A percentile compares a stretch with the other conserved stretches of the same genome.
phyloP scores from a whole-genome alignment of 768 basidiomycete genomes.

The Collybiopsis confluens region DNA sequence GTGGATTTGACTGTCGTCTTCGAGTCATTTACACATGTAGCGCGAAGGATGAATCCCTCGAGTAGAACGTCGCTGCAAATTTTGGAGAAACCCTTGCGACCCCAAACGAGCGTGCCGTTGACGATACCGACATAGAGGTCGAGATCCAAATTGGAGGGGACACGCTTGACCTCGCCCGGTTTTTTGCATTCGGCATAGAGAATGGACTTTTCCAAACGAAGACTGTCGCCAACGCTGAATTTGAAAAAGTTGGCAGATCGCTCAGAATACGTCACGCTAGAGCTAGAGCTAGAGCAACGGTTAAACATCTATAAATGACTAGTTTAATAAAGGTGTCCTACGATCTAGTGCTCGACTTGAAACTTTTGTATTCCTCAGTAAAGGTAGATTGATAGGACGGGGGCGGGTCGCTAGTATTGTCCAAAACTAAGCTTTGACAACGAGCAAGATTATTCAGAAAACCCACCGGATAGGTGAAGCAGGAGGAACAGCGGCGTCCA shows the following conservation, averaged over 20 bases:
- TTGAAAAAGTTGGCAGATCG: constrained; percentile 2
- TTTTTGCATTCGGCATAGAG: not conserved
- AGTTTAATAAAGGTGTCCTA: no score
- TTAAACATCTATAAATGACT: not conserved
- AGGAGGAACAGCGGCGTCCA: not conserved
- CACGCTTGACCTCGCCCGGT: not conserved
- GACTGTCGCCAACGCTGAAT: not conserved
- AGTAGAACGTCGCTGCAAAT: not conserved
- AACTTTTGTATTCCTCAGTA: no score
- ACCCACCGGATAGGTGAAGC: no score
- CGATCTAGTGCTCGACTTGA: no score
- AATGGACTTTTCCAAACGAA: not conserved
- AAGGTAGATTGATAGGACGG: no score
- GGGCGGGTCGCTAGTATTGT: no score
- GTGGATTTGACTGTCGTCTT: not conserved
- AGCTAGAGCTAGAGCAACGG: no score
- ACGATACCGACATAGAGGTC: not conserved
- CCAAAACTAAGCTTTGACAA: no score
- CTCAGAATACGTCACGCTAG: not conserved
- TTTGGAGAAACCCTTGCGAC: not conserved
- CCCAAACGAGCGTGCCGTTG: not conserved
- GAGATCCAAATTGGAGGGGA: not conserved
- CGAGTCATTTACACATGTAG: not conserved
- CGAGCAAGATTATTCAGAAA: no score
- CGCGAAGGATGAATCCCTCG: not conserved